Evolutionary conservation across 1,284 basidiomycete genomes (phyloP).

Genomic region (Vanrija pseudolonga): DNA sequence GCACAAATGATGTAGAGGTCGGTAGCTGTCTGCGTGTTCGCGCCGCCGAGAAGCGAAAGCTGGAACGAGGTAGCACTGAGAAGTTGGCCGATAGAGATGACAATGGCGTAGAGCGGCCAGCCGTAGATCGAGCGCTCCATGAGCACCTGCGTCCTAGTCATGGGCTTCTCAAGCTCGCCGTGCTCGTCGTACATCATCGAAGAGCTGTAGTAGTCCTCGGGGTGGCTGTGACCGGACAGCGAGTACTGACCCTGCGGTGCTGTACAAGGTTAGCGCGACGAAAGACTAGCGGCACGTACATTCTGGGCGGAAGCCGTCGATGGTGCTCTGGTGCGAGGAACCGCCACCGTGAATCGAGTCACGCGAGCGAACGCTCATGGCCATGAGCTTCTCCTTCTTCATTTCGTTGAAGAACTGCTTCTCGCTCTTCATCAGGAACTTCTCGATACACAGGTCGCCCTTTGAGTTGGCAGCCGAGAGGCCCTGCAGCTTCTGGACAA

Average conservation of each 20-base stretch:
- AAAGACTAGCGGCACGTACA: conserved; percentile 55
- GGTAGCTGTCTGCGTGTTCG: conserved; percentile 71
- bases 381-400: conserved; percentile 66
- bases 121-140: conserved; percentile 70
- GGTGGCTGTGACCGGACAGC: conserved; percentile 45
- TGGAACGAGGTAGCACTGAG: conserved; percentile 76
- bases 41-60: conserved; percentile 78
- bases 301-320: conserved; percentile 65
- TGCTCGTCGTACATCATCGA: conserved; percentile 53
- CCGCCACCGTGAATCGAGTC: conserved; percentile 57
- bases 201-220: conserved; percentile 52
- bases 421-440: conserved; percentile 82
- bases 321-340: conserved; percentile 53
- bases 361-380: conserved; percentile 57
- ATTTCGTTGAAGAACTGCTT: conserved; percentile 87
- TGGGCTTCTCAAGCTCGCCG: conserved; percentile 56
- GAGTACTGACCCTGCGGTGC: conserved; percentile 34
- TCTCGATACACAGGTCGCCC: conserved; percentile 84
- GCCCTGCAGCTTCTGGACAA: conserved; percentile 75
- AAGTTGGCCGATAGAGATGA: conserved; percentile 78
- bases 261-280: conserved; percentile 8
- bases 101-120: conserved; percentile 86
- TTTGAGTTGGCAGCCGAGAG: conserved; percentile 82
- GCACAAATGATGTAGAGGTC: conserved; percentile 86
- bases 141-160: conserved; percentile 75